Evolutionary conservation across 495 filamentous ascomycete species (phyloP), one percentile per base, ranked within the genome.

Genomic region (Hypoxylon rickii): DNA sequence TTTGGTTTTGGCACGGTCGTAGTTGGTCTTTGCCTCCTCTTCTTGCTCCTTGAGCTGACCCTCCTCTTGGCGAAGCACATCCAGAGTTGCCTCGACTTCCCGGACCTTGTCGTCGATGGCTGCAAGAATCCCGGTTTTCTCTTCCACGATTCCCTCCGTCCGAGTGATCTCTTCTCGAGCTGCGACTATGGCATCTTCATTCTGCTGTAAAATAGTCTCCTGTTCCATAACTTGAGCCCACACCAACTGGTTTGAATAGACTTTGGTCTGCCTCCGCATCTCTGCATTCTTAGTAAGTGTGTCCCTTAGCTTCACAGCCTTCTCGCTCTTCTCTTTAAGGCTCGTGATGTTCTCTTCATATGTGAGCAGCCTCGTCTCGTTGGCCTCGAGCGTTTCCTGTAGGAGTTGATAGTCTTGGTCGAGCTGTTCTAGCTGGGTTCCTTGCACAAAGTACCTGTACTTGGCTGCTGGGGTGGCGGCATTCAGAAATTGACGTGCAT

Each of bases 401-500:
- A 97, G 83, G 31, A 95, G 70, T 37, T 83, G 79, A 69, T 99
- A 99, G 64, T 97, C 95, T 54, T 90, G 85, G 67, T 96, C 90
- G 10, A 99, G 78, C 60, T 92, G 85, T 65, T 97, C 90, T 2
- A 99, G 77, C 65, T 97, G 92, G 3, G 96, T 94, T 17, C 94
- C 94, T 67, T 96, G 90, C 46, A 96, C 84, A 66, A 97, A 99
- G 60, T 96, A 96, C 60, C 90, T 93, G 77, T 97, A 99, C 67
- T 97, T 99, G 43, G 93, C 85, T 3, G 77, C 72, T 3, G 91
- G 81, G 16, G 80, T 87, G 16, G 95, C 94, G 17, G 84, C 79
- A 68, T 90, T 96, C 7, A 99, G 79, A 66, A 99, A 99, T 52
- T 96, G 88, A 12, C 93, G 87, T 24, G 94, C 94, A 70, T 89